A percentile compares a stretch with the other conserved stretches of the same genome.
Evolutionary conservation across 2,329 filamentous ascomycete genomes (phyloP).

Genomic region (Claviceps fusiformis): DNA sequence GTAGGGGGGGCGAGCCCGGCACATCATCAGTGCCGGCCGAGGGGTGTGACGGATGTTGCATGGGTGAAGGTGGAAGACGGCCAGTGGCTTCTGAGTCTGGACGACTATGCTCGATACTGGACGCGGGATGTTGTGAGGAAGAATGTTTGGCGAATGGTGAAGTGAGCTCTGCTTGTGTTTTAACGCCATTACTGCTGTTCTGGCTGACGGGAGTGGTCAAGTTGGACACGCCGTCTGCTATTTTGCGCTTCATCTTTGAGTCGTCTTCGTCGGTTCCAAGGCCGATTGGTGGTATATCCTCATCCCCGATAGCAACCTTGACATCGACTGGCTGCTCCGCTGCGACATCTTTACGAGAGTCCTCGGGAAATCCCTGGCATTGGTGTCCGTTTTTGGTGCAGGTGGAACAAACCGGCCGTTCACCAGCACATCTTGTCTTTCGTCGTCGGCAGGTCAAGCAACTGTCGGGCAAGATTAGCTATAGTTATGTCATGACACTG

Average conservation of each 20-base stretch:
- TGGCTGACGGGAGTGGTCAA: not conserved
- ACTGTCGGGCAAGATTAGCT: slow-evolving; percentile 21
- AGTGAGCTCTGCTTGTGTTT: not conserved
- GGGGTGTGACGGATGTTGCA: slow-evolving; percentile 6
- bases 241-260: not conserved
- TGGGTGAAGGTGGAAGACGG: slow-evolving; percentile 5
- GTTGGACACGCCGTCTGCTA: not conserved
- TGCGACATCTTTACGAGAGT: slow-evolving; percentile 28
- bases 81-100: not conserved
- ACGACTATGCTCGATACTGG: not conserved
- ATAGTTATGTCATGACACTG: not conserved
- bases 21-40: slow-evolving; percentile 11
- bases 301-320: slow-evolving; percentile 9
- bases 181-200: not conserved
- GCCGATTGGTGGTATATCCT: slow-evolving; percentile 5
- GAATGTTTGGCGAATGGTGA: not conserved
- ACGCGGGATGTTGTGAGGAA: not conserved
- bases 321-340: slow-evolving; percentile 10
- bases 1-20: slow-evolving; percentile 28
- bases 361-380: slow-evolving; percentile 54
- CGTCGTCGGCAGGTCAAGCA: slow-evolving; percentile 62
- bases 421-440: slow-evolving; percentile 63
- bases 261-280: slow-evolving; percentile 3
- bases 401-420: slow-evolving; percentile 58
- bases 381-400: slow-evolving; percentile 57